Evolutionary conservation across 164 flowering plant genomes (phyloP).

Genomic region (Nymphaea thermarum): DNA sequence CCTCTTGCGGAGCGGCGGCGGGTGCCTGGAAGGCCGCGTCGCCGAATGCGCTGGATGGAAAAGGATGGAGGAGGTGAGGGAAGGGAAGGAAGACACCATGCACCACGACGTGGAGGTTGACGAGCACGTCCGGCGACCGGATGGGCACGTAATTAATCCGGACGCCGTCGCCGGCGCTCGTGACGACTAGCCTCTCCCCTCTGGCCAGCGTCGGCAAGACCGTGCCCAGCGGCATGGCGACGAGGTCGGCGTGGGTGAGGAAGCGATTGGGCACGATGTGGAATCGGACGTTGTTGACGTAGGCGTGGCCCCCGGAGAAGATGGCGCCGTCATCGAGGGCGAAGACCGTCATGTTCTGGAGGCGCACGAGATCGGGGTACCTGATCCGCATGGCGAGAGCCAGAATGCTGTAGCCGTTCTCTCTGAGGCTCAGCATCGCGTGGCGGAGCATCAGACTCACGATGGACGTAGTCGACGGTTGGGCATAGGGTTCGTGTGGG

Average conservation of each 20-base stretch:
- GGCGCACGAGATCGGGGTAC: constrained; percentile 28
- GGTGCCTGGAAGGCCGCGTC: no score
- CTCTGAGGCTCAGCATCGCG: constrained; percentile 34
- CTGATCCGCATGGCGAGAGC: constrained; percentile 34
- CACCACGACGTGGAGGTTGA: constrained; percentile 35
- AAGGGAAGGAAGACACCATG: constrained; percentile 40
- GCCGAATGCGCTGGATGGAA: no score
- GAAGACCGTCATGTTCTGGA: constrained; percentile 37
- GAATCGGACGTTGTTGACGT: constrained; percentile 31
- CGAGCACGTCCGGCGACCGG: constrained; percentile 28
- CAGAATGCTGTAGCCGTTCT: constrained; percentile 31
- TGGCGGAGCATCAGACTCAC: constrained; percentile 41
- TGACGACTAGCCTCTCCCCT: constrained; percentile 25
- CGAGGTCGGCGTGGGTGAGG: constrained; percentile 28
- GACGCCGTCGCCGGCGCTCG: constrained; percentile 4
- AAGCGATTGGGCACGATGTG: constrained; percentile 39
- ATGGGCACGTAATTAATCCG: constrained; percentile 45
- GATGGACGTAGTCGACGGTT: constrained; percentile 8
- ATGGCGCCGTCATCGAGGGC: constrained; percentile 34
- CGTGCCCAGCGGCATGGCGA: constrained; percentile 27
- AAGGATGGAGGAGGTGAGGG: constrained; percentile 10
- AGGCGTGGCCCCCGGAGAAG: constrained; percentile 34
- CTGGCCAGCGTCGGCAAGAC: constrained; percentile 24
- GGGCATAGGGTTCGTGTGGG: neutral
- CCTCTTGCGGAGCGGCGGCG: no score